These are phyloP conservation scores for Eucalyptus microcorys DNA, from an alignment of 345 rosid genomes.

Conservation along the genomic window DNA sequence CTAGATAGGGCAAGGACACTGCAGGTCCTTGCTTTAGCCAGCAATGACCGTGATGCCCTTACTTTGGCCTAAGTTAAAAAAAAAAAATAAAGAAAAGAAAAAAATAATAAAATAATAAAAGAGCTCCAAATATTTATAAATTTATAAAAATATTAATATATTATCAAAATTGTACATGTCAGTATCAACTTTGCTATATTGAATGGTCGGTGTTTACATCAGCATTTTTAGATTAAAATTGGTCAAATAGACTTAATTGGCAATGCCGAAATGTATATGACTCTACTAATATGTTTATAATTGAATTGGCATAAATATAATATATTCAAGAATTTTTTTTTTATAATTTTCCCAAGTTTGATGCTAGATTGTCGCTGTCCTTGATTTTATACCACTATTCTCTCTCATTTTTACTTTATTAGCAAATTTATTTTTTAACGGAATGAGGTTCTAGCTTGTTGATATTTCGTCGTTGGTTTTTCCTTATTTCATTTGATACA, in stretches of 20 bases:
- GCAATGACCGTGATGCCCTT: not conserved
- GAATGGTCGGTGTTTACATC: accelerated
- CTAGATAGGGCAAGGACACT: not conserved
- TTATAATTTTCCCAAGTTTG: too few species aligned
- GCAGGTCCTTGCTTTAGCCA: not conserved
- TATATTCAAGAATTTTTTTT: accelerated
- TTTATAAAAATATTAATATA: too few species aligned
- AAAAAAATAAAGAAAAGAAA: too few species aligned
- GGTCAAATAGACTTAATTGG: too few species aligned
- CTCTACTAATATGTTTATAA: accelerated
- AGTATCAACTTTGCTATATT: not conserved
- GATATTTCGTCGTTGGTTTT: not conserved
- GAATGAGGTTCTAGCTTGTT: too few species aligned
- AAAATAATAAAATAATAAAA: too few species aligned
- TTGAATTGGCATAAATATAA: too few species aligned
- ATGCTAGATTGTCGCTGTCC: not conserved
- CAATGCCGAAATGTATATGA: accelerated
- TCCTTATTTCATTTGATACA: not conserved
- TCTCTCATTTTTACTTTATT: not conserved
- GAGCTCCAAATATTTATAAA: too few species aligned
- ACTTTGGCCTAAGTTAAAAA: too few species aligned
- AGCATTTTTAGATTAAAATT: accelerated
- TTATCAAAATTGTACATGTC: not conserved
- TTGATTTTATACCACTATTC: not conserved
- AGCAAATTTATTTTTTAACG: not conserved